Evolutionary conservation across 2,329 filamentous ascomycete species (phyloP).

Genomic region (Diaporthe humulicola): DNA sequence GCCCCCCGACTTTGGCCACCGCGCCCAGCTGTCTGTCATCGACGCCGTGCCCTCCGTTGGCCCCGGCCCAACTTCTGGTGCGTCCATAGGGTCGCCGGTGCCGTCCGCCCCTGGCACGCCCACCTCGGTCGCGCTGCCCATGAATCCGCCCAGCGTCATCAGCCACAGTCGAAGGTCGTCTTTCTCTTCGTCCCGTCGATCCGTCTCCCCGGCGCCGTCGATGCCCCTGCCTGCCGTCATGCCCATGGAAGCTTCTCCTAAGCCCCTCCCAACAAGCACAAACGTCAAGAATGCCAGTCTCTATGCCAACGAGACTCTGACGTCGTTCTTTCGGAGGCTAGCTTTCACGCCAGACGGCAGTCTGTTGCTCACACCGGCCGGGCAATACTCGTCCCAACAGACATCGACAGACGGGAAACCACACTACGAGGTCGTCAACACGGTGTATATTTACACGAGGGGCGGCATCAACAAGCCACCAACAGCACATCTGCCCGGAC

Average conservation of each 20-base stretch:
- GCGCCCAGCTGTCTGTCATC: conserved; percentile 73
- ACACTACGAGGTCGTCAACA: conserved; percentile 91
- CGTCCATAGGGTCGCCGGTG: conserved; percentile 82
- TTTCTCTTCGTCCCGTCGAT: conserved; percentile 86
- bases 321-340: conserved; percentile 94
- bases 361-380: conserved; percentile 91
- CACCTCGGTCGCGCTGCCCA: conserved; percentile 87
- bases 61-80: conserved; percentile 39
- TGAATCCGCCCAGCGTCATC: conserved; percentile 93
- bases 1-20: conserved; percentile 82
- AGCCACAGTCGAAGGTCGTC: conserved; percentile 96
- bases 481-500: conserved; percentile 92
- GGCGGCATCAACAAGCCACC: conserved; percentile 97
- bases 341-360: conserved; percentile 97
- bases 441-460: conserved; percentile 97
- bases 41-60: conserved; percentile 56
- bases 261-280: conserved; percentile 72
- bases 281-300: conserved; percentile 85
- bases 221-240: conserved; percentile 95
- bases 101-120: conserved; percentile 95
- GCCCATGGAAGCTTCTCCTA: conserved; percentile 91
- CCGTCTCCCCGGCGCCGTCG: conserved; percentile 92
- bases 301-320: conserved; percentile 96
- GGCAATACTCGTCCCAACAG: conserved; percentile 90
- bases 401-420: conserved; percentile 77